These are phyloP conservation scores for Vicia sativa DNA, from an alignment of 306 rosid genomes.

Conservation along the genomic window DNA sequence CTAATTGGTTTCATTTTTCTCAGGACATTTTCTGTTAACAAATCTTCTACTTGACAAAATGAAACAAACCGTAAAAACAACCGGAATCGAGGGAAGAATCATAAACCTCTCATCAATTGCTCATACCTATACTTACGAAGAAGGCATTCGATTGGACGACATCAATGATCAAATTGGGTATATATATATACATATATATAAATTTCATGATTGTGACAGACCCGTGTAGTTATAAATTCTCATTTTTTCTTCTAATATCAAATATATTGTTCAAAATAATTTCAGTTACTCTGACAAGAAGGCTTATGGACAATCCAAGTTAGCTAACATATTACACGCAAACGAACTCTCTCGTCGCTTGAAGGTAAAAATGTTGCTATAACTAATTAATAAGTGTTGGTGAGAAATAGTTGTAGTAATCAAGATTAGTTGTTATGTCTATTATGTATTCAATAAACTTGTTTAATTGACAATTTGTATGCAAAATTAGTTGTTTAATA, in stretches of 20 bases:
- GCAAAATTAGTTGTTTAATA: too few species aligned
- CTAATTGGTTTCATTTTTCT: slow-evolving; percentile 14
- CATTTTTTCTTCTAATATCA: background rate
- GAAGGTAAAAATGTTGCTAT: slow-evolving; percentile 29
- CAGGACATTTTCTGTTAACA: slow-evolving; percentile 86
- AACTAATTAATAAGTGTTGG: too few species aligned
- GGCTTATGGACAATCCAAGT: slow-evolving; percentile 93
- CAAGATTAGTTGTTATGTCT: background rate
- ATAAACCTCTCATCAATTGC: slow-evolving; percentile 89
- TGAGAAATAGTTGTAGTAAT: background rate
- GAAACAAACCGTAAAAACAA: slow-evolving; percentile 72
- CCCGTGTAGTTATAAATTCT: background rate
- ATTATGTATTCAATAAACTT: background rate
- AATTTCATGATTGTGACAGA: too few species aligned
- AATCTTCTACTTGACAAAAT: slow-evolving; percentile 77
- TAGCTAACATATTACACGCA: slow-evolving; percentile 79
- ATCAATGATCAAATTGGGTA: slow-evolving; percentile 70
- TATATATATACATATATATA: slow-evolving; percentile 12
- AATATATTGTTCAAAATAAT: background rate
- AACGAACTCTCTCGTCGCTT: slow-evolving; percentile 80
- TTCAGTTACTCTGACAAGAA: slow-evolving; percentile 80
- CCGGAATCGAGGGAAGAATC: slow-evolving; percentile 89
- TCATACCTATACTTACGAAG: slow-evolving; percentile 60
- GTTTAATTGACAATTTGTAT: too few species aligned
- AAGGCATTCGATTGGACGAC: slow-evolving; percentile 65